Conservation (phyloP, 108 stramenopile species). For the Cylindrotheca fusiformis region DNA sequence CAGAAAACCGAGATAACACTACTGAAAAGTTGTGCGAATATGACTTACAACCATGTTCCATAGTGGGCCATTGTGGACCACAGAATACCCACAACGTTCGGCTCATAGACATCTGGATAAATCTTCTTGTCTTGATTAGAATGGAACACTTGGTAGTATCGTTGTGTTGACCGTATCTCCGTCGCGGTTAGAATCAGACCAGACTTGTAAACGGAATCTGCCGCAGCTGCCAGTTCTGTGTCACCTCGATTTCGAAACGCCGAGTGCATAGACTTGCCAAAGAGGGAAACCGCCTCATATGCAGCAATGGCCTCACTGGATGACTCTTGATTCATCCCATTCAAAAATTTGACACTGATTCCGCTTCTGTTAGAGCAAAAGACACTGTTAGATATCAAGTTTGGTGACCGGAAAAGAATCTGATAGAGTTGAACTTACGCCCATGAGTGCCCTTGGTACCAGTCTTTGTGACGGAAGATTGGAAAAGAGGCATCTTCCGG, state of each 20-base stretch:
- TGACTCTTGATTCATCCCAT: constrained; percentile 92
- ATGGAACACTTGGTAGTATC: constrained; percentile 84
- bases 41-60: constrained; percentile 59
- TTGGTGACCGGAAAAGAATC: no score
- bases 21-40: no score
- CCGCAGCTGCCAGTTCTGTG: constrained; percentile 29
- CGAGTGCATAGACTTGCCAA: constrained; percentile 64
- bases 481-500: constrained; percentile 78
- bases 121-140: constrained; percentile 28
- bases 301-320: constrained; percentile 89
- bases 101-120: constrained; percentile 44
- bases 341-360: constrained; percentile 63
- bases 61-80: constrained; percentile 58
- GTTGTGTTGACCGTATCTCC: constrained; percentile 73
- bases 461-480: constrained; percentile 79
- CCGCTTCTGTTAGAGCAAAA: constrained; percentile 47
- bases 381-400: no score
- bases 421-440: constrained; percentile 22
- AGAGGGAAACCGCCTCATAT: constrained; percentile 88
- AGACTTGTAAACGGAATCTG: constrained; percentile 54
- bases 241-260: constrained; percentile 33
- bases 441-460: constrained; percentile 80
- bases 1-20: no score
- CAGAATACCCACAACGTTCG: constrained; percentile 74
- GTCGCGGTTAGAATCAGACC: constrained; percentile 73